Conservation (phyloP, 106 monocot genomes). For the Agapanthus africanus region DNA sequence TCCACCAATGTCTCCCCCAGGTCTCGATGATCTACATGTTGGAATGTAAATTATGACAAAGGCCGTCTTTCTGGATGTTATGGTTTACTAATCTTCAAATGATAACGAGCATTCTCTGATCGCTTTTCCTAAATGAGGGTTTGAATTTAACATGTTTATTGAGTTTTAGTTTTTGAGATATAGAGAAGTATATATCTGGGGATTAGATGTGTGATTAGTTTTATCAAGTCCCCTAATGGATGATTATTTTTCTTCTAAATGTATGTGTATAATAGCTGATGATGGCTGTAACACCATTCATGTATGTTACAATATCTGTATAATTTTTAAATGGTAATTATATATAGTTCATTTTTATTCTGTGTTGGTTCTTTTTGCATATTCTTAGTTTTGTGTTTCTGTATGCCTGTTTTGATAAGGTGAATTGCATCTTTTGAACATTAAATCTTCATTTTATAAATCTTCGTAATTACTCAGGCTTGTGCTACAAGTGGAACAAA, state of each 20-base stretch:
- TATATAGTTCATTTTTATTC: neutral
- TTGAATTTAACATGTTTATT: neutral
- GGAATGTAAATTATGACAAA: neutral
- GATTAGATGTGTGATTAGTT: neutral
- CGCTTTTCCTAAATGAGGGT: slow-evolving; percentile 4
- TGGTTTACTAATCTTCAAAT: neutral
- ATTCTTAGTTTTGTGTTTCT: no score
- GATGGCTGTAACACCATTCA: neutral
- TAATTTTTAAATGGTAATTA: neutral
- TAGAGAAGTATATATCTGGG: slow-evolving; percentile 3
- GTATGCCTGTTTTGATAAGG: no score
- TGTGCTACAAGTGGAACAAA: no score
- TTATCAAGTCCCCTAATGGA: neutral
- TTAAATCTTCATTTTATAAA: no score
- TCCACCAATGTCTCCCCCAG: neutral
- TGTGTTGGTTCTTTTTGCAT: neutral
- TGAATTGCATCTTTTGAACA: no score
- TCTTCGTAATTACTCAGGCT: no score
- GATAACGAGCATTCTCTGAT: neutral
- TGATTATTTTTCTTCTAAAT: no score
- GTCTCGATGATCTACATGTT: neutral
- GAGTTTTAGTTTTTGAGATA: neutral
- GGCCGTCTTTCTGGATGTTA: neutral
- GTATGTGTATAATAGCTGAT: neutral
- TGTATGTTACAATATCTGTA: neutral